A percentile compares a stretch with the other conserved stretches of the same genome.
These are phyloP conservation scores for Colletotrichum theobromicola DNA, from an alignment of 2,329 filamentous ascomycete genomes.

Conservation along the genomic window DNA sequence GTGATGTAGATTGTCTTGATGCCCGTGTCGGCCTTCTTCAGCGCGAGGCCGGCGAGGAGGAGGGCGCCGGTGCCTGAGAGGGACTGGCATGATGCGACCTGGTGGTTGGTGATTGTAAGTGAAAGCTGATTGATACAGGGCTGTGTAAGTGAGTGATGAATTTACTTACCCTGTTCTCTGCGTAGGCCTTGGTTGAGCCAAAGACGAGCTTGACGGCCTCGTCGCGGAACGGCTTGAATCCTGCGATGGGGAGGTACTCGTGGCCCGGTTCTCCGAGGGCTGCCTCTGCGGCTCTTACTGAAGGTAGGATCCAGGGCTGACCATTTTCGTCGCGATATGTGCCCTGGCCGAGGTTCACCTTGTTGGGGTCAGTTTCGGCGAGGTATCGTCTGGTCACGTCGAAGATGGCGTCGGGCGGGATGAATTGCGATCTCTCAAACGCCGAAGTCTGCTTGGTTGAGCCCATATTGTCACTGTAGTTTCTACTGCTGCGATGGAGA, in stretches of 20 bases:
- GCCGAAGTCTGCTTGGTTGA: conserved; percentile 7
- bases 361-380: conserved; percentile 32
- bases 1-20: conserved; percentile 39
- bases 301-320: conserved; percentile 43
- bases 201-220: conserved; percentile 36
- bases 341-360: conserved; percentile 44
- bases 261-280: conserved; percentile 29
- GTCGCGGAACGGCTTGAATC: conserved; percentile 35
- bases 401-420: conserved; percentile 37
- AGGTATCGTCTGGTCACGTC: conserved; percentile 37
- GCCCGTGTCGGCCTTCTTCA: conserved; percentile 29
- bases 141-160: conserved; percentile 36
- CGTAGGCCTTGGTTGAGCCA: conserved; percentile 26
- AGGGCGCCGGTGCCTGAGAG: conserved; percentile 47
- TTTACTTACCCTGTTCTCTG: conserved; percentile 32
- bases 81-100: conserved; percentile 41
- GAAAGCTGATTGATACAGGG: background rate
- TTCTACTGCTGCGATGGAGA: background rate
- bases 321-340: conserved; percentile 43
- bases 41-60: conserved; percentile 36
- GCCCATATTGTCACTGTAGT: background rate
- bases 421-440: conserved; percentile 28
- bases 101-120: background rate
- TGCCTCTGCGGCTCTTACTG: conserved; percentile 32
- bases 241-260: conserved; percentile 43